Percentiles rank a stretch among this genome's conserved stretches.
These are phyloP conservation scores for Exsudoporus frostii DNA, from an alignment of 768 basidiomycete genomes.

Conservation along the genomic window DNA sequence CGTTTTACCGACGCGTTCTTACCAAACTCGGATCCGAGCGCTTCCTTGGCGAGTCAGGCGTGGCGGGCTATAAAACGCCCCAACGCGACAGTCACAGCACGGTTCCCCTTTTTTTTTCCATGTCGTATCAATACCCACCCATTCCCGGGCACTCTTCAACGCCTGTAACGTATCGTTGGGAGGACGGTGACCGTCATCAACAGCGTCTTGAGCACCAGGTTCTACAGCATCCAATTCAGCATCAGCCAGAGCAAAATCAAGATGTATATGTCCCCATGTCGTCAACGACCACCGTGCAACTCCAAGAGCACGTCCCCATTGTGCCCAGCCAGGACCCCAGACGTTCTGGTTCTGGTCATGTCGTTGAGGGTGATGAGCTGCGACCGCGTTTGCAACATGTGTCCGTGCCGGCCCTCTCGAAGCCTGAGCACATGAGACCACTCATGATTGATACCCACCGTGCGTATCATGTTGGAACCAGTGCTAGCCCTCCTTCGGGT, in stretches of 20 bases:
- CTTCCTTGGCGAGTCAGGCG: conserved; percentile 23
- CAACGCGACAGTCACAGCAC: conserved; percentile 12
- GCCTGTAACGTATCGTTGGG: conserved; percentile 44
- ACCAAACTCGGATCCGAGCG: conserved; percentile 18
- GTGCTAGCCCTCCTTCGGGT: conserved; percentile 31
- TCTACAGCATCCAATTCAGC: conserved; percentile 37
- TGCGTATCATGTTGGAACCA: conserved; percentile 26
- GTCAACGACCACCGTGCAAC: conserved; percentile 16
- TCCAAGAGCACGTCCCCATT: conserved; percentile 28
- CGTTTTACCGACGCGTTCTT: background rate
- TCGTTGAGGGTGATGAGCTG: conserved; percentile 24
- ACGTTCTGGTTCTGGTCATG: conserved; percentile 19
- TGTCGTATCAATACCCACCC: conserved; percentile 51
- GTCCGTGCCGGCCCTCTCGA: conserved; percentile 16
- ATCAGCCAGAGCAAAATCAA: conserved; percentile 30
- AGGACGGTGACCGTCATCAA: conserved; percentile 34
- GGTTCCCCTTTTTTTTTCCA: conserved; percentile 34
- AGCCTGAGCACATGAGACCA: conserved; percentile 33
- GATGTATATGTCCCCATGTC: conserved; percentile 20
- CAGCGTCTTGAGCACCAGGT: conserved; percentile 38
- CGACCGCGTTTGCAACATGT: conserved; percentile 25
- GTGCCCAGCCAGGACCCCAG: conserved; percentile 30
- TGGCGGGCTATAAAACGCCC: conserved; percentile 32
- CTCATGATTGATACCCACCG: conserved; percentile 33
- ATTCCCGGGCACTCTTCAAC: conserved; percentile 45